Conservation (phyloP, 371 early-diverging fungal species). For the Nematocida displodere region DNA sequence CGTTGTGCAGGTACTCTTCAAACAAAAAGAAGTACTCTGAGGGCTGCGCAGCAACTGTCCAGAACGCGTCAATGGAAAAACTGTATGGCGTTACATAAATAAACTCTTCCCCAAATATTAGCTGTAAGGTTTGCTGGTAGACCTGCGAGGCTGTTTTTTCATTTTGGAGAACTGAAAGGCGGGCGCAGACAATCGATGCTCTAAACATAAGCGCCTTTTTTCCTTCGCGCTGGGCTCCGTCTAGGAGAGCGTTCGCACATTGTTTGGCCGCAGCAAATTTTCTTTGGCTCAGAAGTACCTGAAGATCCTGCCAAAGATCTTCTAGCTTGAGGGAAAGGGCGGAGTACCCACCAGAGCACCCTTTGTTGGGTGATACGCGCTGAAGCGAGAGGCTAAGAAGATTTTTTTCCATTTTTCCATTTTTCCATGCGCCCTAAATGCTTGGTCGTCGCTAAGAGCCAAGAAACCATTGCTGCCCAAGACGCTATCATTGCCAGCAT, state of each 20-base stretch:
- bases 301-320: conserved; percentile 30
- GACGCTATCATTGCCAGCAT: neutral
- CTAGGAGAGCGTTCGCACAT: neutral
- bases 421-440: conserved; percentile 1
- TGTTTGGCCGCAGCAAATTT: neutral
- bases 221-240: neutral
- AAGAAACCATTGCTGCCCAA: neutral
- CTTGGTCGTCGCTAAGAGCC: neutral
- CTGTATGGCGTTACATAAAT: conserved; percentile 6
- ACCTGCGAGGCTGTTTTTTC: neutral
- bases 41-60: neutral
- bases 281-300: neutral
- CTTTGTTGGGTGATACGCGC: neutral
- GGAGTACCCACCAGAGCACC: neutral
- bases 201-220: neutral
- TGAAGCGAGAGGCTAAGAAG: conserved; percentile 6
- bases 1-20: conserved; percentile 32
- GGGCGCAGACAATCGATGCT: neutral
- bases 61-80: conserved; percentile 1
- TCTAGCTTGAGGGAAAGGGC: neutral
- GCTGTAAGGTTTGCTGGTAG: neutral
- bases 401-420: neutral
- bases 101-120: conserved; percentile 1
- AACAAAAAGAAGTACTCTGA: neutral
- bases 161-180: conserved; percentile 5